These are phyloP conservation scores for Magnolia officinalis DNA, from an alignment of 164 flowering plant genomes.

Conservation along the genomic window DNA sequence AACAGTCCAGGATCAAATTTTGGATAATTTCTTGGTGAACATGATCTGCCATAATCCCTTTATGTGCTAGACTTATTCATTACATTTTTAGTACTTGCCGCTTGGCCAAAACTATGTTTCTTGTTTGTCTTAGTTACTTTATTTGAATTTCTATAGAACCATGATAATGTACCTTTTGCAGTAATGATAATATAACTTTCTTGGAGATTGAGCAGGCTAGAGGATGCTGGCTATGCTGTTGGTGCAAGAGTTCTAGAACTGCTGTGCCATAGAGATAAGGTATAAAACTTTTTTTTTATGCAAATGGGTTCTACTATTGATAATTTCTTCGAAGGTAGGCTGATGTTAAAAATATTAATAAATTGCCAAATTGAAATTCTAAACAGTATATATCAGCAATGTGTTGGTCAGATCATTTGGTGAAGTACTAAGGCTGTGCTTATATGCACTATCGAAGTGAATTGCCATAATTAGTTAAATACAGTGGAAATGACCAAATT, in stretches of 20 bases:
- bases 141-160: neutral
- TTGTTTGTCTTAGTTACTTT: neutral
- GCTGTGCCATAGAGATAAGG: conserved; percentile 97
- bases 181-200: conserved; percentile 6
- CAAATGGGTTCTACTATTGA: too few relatives aligned
- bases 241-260: conserved; percentile 93
- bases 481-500: too few relatives aligned
- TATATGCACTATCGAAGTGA: too few relatives aligned
- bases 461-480: too few relatives aligned
- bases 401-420: too few relatives aligned
- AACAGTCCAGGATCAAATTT: neutral
- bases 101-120: neutral
- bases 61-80: neutral
- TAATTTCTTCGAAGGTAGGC: too few relatives aligned
- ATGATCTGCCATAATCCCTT: neutral
- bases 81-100: neutral
- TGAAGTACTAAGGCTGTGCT: too few relatives aligned
- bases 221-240: conserved; percentile 98
- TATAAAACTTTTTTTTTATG: conserved; percentile 13
- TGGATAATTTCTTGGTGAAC: neutral
- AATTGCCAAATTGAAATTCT: too few relatives aligned
- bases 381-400: too few relatives aligned
- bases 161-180: neutral
- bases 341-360: too few relatives aligned
- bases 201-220: conserved; percentile 54